These are phyloP conservation scores for Dactylellina sp. DNA, from an alignment of 2,329 filamentous ascomycete species.

Conservation along the genomic window DNA sequence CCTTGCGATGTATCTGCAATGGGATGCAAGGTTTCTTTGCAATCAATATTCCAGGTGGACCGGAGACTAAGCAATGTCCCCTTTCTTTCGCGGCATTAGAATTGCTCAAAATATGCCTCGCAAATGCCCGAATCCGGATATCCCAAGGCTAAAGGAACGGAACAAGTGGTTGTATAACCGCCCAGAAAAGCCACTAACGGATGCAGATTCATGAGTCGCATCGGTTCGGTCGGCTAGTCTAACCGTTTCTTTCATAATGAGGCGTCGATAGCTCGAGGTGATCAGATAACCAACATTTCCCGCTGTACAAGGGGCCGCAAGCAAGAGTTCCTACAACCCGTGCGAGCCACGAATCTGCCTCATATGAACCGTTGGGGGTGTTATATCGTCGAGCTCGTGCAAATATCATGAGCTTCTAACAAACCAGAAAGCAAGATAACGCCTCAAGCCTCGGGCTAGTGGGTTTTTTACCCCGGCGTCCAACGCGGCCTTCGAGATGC, in stretches of 20 bases:
- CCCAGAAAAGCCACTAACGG: not conserved
- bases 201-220: not conserved
- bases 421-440: too few relatives aligned
- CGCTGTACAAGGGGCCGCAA: too few relatives aligned
- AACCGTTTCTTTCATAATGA: not conserved
- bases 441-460: too few relatives aligned
- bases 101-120: too few relatives aligned
- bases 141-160: too few relatives aligned
- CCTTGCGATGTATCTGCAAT: not conserved
- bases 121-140: too few relatives aligned
- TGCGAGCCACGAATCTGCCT: constrained; percentile 12
- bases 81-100: too few relatives aligned
- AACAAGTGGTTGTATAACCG: too few relatives aligned
- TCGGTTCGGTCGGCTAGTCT: not conserved
- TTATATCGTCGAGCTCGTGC: not conserved
- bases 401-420: not conserved
- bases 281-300: constrained; percentile 6
- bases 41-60: not conserved
- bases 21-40: not conserved
- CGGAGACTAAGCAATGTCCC: not conserved
- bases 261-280: constrained; percentile 7
- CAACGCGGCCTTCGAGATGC: not conserved
- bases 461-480: not conserved
- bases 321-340: constrained; percentile 29
- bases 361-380: not conserved